These are phyloP conservation scores for Backusella psychrophila DNA, from an alignment of 192 early-diverging fungal genomes.

Conservation along the genomic window DNA sequence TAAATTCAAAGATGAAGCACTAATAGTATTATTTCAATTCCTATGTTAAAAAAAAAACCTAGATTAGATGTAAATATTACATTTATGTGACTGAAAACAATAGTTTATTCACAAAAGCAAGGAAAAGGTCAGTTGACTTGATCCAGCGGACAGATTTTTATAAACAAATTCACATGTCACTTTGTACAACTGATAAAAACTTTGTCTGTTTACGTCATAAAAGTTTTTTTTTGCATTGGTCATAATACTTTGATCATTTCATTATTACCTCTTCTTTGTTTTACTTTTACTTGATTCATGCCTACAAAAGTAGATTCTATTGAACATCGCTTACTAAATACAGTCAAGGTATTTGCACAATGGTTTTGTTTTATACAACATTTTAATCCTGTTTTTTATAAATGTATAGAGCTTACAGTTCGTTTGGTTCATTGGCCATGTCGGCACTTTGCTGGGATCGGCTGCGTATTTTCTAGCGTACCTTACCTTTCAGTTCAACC, in stretches of 20 bases:
- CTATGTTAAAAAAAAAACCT: too few relatives aligned
- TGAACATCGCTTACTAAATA: neutral
- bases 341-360: neutral
- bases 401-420: slow-evolving; percentile 47
- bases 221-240: neutral
- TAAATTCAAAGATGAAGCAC: too few relatives aligned
- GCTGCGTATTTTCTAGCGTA: slow-evolving; percentile 39
- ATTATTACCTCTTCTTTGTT: neutral
- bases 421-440: slow-evolving; percentile 50
- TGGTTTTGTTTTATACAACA: neutral
- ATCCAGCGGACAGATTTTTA: too few relatives aligned
- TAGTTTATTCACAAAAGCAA: too few relatives aligned
- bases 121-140: too few relatives aligned
- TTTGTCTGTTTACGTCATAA: neutral
- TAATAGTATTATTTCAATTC: too few relatives aligned
- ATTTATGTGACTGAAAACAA: too few relatives aligned
- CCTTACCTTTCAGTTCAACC: slow-evolving; percentile 40
- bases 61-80: too few relatives aligned
- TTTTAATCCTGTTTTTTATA: neutral
- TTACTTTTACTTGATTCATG: neutral
- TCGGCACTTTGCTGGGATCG: slow-evolving; percentile 37
- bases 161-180: too few relatives aligned
- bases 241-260: neutral
- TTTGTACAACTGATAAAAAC: too few relatives aligned
- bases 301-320: neutral